Base-by-base conservation (phyloP, 768 basidiomycete species). In the Chiua virens region DNA sequence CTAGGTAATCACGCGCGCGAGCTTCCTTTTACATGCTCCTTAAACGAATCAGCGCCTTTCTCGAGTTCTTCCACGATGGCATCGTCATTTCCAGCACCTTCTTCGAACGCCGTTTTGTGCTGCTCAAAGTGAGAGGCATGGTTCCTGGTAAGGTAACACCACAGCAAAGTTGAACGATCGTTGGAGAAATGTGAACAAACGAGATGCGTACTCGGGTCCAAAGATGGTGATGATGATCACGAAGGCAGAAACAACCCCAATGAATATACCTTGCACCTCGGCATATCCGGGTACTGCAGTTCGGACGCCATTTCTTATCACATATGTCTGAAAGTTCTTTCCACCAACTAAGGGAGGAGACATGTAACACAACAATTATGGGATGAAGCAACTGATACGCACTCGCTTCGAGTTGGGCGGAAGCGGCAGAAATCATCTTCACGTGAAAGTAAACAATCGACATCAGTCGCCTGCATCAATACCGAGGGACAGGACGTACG, bases 121-220 rank as follows among this genome's bases (percentile, higher is more conserved):
- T 87, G 79, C 74, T 98, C 94, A 62, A 96, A 98, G 70, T 88
- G 89, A 10, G 82, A 75, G 9, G 85, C 81, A 58, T 88, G 87
- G 52, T 87, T 83, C 64, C 83, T 85, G 50, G n/a, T 21, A 5
- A n/a, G 17, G 13, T 28, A 46, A 2, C 13, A 36, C 36, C 30
- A 34, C 13, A 20, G 22, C 14, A 5, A 11, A 11, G 18, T 42
- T 51, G 39, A 57, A 30, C 8, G 15, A 6, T 17, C 11, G 8
- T 23, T 27, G 7, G 4, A 9, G 32, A 30, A 15, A 17, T 34
- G 8, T 8, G 15, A 18, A 47, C 1, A 20, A 20, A 5, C 25
- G 36, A 1, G 21, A 49, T n/a, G 79, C 87, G 51, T 57, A 86
- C 85, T 86, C 85, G 1, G 89, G 86, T 4, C 93, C 94, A 49